These are phyloP conservation scores for Hyaloperonospora brassicae DNA, from an alignment of 352 stramenopile genomes.

Conservation along the genomic window DNA sequence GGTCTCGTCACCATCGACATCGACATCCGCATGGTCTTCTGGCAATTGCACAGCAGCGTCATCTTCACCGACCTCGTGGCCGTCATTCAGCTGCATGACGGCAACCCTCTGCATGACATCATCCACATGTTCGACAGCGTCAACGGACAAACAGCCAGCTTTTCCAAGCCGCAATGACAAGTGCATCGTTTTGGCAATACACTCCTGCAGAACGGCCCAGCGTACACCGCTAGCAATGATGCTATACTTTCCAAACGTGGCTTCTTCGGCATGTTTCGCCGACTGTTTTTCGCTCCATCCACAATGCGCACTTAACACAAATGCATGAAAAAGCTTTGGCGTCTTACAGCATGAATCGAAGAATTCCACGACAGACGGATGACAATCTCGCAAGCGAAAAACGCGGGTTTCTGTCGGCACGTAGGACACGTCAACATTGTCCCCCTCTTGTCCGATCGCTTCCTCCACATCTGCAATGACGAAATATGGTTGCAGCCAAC, in stretches of 20 bases:
- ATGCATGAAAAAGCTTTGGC: constrained; percentile 58
- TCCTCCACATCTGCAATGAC: constrained; percentile 28
- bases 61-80: constrained; percentile 40
- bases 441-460: constrained; percentile 25
- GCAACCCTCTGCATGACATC: constrained; percentile 65
- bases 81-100: constrained; percentile 75
- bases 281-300: constrained; percentile 53
- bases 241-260: constrained; percentile 60
- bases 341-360: constrained; percentile 62
- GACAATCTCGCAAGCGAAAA: constrained; percentile 34
- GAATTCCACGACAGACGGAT: constrained; percentile 31
- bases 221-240: constrained; percentile 48
- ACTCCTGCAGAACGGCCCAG: constrained; percentile 67
- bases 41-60: constrained; percentile 23
- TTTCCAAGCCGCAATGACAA: constrained; percentile 63
- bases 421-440: constrained; percentile 22
- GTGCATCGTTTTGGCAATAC: constrained; percentile 62
- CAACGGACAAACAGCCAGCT: constrained; percentile 50
- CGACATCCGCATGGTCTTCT: constrained; percentile 9
- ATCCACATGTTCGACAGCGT: constrained; percentile 69
- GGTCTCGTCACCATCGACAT: constrained; percentile 13
- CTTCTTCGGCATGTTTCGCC: constrained; percentile 64
- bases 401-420: constrained; percentile 23
- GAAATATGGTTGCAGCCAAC: constrained; percentile 66
- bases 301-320: constrained; percentile 60